Evolutionary conservation across 371 early-diverging fungal genomes (phyloP).

Genomic region (Batrachochytrium dendrobatidis): DNA sequence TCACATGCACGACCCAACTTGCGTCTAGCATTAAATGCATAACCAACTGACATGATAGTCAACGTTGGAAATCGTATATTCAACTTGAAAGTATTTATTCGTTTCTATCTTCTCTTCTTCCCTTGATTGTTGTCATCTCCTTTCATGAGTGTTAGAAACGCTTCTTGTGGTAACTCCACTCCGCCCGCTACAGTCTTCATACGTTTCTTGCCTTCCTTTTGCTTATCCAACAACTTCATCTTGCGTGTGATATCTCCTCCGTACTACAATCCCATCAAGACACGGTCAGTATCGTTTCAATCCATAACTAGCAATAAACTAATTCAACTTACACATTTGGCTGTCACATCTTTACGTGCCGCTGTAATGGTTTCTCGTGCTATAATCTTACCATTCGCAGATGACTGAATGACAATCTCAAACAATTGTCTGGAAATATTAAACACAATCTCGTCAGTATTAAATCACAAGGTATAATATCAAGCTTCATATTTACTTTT

Average conservation of each 20-base stretch:
- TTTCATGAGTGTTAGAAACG: constrained; percentile 35
- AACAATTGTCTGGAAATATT: constrained; percentile 68
- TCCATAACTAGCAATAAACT: not conserved
- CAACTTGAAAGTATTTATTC: not conserved
- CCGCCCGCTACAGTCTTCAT: constrained; percentile 51
- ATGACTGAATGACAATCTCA: constrained; percentile 89
- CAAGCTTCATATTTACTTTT: too few species aligned
- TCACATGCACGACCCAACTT: too few species aligned
- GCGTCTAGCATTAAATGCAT: too few species aligned
- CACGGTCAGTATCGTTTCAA: not conserved
- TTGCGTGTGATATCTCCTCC: constrained; percentile 91
- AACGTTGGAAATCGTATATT: not conserved
- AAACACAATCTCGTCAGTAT: too few species aligned
- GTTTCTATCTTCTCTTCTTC: not conserved
- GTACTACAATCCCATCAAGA: too few species aligned
- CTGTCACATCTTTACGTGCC: constrained; percentile 87
- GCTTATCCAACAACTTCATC: constrained; percentile 84
- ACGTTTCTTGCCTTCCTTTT: constrained; percentile 83
- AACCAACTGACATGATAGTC: not conserved
- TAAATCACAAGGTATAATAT: too few species aligned
- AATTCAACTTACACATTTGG: constrained; percentile 70
- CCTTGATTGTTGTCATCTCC: constrained; percentile 3
- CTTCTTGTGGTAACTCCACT: constrained; percentile 40
- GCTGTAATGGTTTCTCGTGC: constrained; percentile 82
- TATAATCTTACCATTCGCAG: constrained; percentile 72